Percentiles rank a stretch among this genome's conserved stretches.
These are phyloP conservation scores for Gyromitra esculenta DNA, from an alignment of 2,329 filamentous ascomycete species.

Conservation along the genomic window DNA sequence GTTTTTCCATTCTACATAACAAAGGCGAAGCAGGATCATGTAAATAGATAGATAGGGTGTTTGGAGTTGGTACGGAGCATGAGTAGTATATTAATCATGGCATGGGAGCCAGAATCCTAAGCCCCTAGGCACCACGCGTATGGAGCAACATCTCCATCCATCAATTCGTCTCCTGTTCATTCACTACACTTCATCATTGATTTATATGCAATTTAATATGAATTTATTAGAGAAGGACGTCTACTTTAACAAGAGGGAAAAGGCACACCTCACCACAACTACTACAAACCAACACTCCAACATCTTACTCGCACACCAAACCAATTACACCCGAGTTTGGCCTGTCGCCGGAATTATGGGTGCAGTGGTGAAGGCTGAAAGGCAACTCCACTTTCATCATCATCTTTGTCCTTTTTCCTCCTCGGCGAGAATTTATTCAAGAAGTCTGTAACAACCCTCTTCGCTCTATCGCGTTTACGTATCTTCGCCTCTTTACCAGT, in stretches of 20 bases:
- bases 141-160: too few relatives aligned
- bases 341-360: neutral
- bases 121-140: neutral
- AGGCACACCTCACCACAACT: neutral
- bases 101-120: neutral
- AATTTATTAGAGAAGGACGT: neutral
- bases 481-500: neutral
- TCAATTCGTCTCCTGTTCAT: too few relatives aligned
- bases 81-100: neutral
- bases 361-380: neutral
- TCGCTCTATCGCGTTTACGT: neutral
- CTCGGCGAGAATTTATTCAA: neutral
- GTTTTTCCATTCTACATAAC: conserved; percentile 7
- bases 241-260: neutral
- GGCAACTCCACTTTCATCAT: neutral
- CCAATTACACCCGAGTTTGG: neutral
- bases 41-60: conserved; percentile 1
- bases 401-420: neutral
- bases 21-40: neutral
- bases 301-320: neutral
- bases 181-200: too few relatives aligned
- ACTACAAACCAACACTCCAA: neutral
- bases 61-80: conserved; percentile 6
- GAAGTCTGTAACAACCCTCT: neutral
- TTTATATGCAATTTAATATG: neutral